Percentiles rank a stretch among this genome's conserved stretches.
phyloP scores from a whole-genome alignment of 2,329 filamentous ascomycete genomes.

The Aphanocladium album region DNA sequence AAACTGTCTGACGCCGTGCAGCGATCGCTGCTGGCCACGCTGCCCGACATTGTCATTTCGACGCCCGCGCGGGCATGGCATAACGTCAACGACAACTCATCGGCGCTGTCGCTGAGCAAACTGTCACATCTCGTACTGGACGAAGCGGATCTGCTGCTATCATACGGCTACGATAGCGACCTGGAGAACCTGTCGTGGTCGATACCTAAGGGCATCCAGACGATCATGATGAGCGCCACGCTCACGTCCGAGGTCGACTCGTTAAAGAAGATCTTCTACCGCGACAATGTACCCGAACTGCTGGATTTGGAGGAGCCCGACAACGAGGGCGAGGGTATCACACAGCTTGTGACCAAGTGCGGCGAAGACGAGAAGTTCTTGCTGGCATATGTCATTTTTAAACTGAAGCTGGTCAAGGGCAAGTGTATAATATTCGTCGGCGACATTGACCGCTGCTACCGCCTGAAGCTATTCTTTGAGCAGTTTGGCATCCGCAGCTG shows the following conservation, averaged over 20 bases:
- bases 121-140: slow-evolving; percentile 82
- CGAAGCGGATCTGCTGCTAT: slow-evolving; percentile 88
- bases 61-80: slow-evolving; percentile 81
- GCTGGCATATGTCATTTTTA: slow-evolving; percentile 89
- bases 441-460: slow-evolving; percentile 83
- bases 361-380: slow-evolving; percentile 98
- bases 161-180: slow-evolving; percentile 91
- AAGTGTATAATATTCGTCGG: slow-evolving; percentile 72
- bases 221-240: slow-evolving; percentile 90
- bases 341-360: slow-evolving; percentile 85
- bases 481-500: slow-evolving; percentile 94
- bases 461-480: slow-evolving; percentile 90
- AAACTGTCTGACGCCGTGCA: slow-evolving; percentile 88
- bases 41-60: slow-evolving; percentile 83
- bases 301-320: slow-evolving; percentile 81
- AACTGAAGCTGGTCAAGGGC: slow-evolving; percentile 87
- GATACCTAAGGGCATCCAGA: slow-evolving; percentile 81
- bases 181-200: slow-evolving; percentile 72
- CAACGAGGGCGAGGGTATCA: slow-evolving; percentile 68
- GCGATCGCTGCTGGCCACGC: slow-evolving; percentile 76
- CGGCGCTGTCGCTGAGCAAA: slow-evolving; percentile 61
- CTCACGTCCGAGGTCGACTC: slow-evolving; percentile 82
- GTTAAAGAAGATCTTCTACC: slow-evolving; percentile 79
- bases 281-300: slow-evolving; percentile 60
- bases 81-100: slow-evolving; percentile 63